Evolutionary conservation across 2,329 filamentous ascomycete genomes (phyloP).

Genomic region (Botrytis fragariae): DNA sequence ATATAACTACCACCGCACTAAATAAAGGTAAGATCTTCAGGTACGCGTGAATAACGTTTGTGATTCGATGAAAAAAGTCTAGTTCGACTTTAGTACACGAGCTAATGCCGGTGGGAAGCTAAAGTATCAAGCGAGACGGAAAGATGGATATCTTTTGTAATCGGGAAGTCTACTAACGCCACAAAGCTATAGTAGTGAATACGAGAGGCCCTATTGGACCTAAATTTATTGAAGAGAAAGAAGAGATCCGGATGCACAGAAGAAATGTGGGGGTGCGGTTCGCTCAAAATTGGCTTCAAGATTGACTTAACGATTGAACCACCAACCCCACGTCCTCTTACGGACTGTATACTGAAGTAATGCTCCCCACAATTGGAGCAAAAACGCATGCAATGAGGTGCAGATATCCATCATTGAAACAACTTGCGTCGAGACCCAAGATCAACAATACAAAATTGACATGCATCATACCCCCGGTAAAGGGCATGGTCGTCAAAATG

Average conservation of each 20-base stretch:
- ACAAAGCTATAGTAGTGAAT: not conserved
- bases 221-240: not conserved
- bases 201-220: not conserved
- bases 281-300: not conserved
- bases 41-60: not conserved
- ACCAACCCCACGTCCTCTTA: not conserved
- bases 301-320: not conserved
- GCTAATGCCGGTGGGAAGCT: constrained; percentile 2
- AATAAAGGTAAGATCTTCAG: not conserved
- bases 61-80: not conserved
- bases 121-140: not conserved
- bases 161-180: not conserved
- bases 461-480: not conserved
- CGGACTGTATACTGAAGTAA: not conserved
- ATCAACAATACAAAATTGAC: not conserved
- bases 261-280: not conserved
- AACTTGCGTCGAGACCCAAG: not conserved
- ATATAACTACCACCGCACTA: too few species aligned
- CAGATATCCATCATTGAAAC: not conserved
- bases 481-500: not conserved
- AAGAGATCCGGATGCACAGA: not conserved
- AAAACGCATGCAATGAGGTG: not conserved
- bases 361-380: not conserved
- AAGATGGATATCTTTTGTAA: not conserved
- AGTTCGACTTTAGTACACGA: not conserved